Base-by-base conservation (phyloP, 2,329 filamentous ascomycete species). In the Aspergillus sp. region DNA sequence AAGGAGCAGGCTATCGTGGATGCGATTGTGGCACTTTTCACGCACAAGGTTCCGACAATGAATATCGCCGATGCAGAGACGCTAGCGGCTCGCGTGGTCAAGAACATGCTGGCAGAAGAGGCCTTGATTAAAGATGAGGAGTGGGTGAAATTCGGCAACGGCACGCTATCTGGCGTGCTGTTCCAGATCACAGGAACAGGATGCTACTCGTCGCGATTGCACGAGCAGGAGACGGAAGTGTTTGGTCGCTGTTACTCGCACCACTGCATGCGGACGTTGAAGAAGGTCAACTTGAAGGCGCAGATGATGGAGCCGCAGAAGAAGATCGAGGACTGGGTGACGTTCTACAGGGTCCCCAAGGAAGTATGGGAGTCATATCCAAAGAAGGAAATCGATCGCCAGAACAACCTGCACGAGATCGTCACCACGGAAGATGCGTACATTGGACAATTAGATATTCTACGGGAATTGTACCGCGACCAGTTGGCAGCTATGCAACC, bases 11-110 rank as follows among this genome's bases (percentile, higher is more conserved):
- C 86, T 1, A 83, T 98, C 45, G 85, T 89, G 49, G 90, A 97
- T 57, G 90, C 88, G 2, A 77, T 98, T 38, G 84, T 95, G 38
- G 86, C 84, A 25, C 75, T 98, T 5, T 97, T 98, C 66, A 95
- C 88, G 1, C 81, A 88, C 69, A 97, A 96, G 68, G 90, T 98
- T 0, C 90, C 93, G 0, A 98, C 90, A 0, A 96, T 98, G 89
- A 97, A 98, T 59, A 91, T 93, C 38, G 90, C 91, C 5, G 94
- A 98, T 74, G 93, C 93, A 0, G 93, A 98, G 65, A 85, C 84
- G 1, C 75, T 98, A 45, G 88, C 88, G 52, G 80, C 81, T 49
- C 82, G 82, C 37, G 87, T 95, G 0, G 83, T 95, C 2, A 76
- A 82, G 47, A 81, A 84, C 42, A 93, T 98, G 88, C 80, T 91